Evolutionary conservation across 1,139 yeast species (phyloP).

Genomic region (Hyphopichia fennica): DNA sequence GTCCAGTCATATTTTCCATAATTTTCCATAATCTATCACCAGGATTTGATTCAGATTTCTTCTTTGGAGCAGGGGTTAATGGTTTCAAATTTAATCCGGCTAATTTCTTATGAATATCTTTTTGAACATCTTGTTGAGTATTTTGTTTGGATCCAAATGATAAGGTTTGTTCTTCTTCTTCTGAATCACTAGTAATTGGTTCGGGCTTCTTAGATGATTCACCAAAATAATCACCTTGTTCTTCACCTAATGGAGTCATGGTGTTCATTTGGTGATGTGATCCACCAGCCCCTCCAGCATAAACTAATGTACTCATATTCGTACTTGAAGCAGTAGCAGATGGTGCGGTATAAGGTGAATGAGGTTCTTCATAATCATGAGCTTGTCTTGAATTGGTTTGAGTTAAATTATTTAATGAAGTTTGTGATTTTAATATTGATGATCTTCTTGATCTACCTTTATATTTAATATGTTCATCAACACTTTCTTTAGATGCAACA

Average conservation of each 20-base stretch:
- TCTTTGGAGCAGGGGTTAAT: constrained; percentile 19
- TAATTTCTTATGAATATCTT: constrained; percentile 27
- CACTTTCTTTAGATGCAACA: constrained; percentile 72
- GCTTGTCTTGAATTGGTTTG: constrained; percentile 8
- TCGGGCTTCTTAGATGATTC: constrained; percentile 9
- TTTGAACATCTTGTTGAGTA: constrained; percentile 49
- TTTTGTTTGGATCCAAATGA: constrained; percentile 60
- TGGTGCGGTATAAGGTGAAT: constrained; percentile 77
- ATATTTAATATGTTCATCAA: constrained; percentile 35
- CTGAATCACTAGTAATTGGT: constrained; percentile 31
- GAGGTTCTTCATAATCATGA: constrained; percentile 24
- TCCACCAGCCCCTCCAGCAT: constrained; percentile 34
- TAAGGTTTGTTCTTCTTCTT: constrained; percentile 48
- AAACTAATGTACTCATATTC: constrained; percentile 56
- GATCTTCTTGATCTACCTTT: constrained; percentile 43
- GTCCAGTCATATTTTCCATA: constrained; percentile 82
- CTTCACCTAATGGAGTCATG: constrained; percentile 54
- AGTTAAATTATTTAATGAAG: constrained; percentile 20
- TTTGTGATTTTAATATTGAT: constrained; percentile 31
- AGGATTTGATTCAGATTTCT: constrained; percentile 20
- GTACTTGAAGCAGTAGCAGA: constrained; percentile 64
- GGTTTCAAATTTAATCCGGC: constrained; percentile 38
- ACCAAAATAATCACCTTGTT: constrained; percentile 45
- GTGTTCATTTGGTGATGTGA: constrained; percentile 56
- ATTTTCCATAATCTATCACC: constrained; percentile 78